Base-by-base conservation (phyloP, 129 eudicot species). In the Arctium lappa region DNA sequence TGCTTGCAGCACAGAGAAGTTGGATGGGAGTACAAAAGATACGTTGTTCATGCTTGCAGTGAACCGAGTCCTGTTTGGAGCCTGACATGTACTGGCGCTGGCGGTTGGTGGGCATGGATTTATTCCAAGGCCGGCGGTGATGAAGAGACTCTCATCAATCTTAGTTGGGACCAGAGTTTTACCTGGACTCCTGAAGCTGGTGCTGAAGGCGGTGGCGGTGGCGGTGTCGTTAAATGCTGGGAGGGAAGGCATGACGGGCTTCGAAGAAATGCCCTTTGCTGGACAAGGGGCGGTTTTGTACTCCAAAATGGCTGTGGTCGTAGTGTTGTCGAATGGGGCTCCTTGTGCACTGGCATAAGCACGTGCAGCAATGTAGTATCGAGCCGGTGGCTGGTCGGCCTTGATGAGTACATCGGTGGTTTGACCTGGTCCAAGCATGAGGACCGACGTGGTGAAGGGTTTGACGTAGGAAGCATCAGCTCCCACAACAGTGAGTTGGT, bases 361-460 rank as follows among this genome's bases (percentile, higher is more conserved):
- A n/a, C 89, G 88, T 15, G 94, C 97, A 13, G 97, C 97, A 0
- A 95, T 90, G 93, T 93, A 93, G 93, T 95, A 95, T 34, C 97
- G 83, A 16, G 90, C 97, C 8, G 99, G 91, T 80, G 97, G 93
- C 86, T 96, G 99, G 86, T 96, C 89, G 22, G 94, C 98, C 6
- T 72, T 87, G 84, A 96, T 86, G 50, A 96, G 94, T 82, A 93
- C 98, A 22, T 96, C 98, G 8, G 99, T 96, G 75, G 99, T 96
- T 83, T 96, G 98, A 50, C 99, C 99, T 0, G 99, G 99, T 27
- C 99, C 99, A 6, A 96, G 89, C 98, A 96, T 96, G 87, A 96
- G 88, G 31, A 93, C 96, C 11, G 85, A 65, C 31, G 99, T 96
- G 81, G 94, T 89, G 90, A 96, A 96, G 68, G 99, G 99, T 75